These are phyloP conservation scores for Mycena sanguinolenta DNA, from an alignment of 768 basidiomycete species.

Conservation along the genomic window DNA sequence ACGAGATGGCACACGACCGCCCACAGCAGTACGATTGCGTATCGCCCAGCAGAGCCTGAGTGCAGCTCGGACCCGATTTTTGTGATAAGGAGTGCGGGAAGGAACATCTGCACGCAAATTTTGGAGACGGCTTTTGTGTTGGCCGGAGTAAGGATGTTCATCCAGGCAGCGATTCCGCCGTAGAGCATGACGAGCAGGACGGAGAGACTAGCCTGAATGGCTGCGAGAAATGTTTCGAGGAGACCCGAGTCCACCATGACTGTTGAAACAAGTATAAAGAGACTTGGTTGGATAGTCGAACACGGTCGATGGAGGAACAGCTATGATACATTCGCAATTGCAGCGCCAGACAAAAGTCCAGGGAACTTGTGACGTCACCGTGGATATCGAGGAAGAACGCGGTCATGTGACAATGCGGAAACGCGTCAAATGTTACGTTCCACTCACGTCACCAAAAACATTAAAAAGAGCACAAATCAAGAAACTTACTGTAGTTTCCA, in stretches of 20 bases:
- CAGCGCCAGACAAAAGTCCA: too few species aligned
- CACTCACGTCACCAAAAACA: too few species aligned
- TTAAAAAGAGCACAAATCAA: too few species aligned
- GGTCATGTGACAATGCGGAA: too few species aligned
- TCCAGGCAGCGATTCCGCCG: neutral
- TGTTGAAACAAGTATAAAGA: too few species aligned
- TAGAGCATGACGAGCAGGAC: neutral
- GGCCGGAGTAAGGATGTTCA: neutral
- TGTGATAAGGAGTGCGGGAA: neutral
- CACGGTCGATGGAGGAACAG: neutral
- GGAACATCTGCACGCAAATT: neutral
- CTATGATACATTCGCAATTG: too few species aligned
- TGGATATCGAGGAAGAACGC: too few species aligned
- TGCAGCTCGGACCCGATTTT: neutral
- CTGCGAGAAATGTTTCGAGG: neutral
- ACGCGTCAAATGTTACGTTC: too few species aligned
- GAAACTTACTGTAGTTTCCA: too few species aligned
- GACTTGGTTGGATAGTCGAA: neutral
- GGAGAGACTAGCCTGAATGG: neutral
- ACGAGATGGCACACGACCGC: neutral
- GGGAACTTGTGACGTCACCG: too few species aligned
- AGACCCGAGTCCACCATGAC: neutral
- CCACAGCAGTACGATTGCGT: neutral
- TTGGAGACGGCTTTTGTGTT: neutral
- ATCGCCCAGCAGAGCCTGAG: neutral